Conservation (phyloP, 345 rosid species). For the Abelmoschus esculentus region DNA sequence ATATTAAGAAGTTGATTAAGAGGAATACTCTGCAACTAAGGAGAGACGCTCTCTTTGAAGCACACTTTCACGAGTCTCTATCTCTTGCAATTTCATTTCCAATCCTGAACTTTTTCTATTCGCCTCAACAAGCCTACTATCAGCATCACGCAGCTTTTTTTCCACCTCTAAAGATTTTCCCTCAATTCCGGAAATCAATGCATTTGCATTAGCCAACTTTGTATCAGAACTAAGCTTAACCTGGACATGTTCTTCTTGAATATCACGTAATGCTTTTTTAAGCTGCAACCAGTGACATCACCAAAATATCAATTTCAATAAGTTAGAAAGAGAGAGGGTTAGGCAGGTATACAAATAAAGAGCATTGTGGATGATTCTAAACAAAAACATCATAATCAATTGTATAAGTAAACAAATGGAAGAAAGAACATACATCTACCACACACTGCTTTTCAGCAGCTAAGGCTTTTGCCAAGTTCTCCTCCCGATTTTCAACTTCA, state of each 20-base stretch:
- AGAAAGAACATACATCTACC: slow-evolving; percentile 43
- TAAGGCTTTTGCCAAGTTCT: slow-evolving; percentile 58
- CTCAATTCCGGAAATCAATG: slow-evolving; percentile 49
- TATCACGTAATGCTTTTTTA: slow-evolving; percentile 50
- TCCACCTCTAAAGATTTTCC: slow-evolving; percentile 54
- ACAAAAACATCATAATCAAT: no score
- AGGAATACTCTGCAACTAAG: slow-evolving; percentile 54
- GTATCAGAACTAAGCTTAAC: slow-evolving; percentile 53
- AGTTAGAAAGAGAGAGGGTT: neutral
- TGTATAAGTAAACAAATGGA: neutral
- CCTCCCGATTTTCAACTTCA: slow-evolving; percentile 64
- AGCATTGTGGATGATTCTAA: neutral
- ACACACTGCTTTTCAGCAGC: slow-evolving; percentile 49
- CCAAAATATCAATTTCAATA: slow-evolving; percentile 1
- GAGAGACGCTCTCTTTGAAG: slow-evolving; percentile 60
- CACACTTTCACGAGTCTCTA: slow-evolving; percentile 57
- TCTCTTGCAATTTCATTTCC: slow-evolving; percentile 62
- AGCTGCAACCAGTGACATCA: slow-evolving; percentile 40
- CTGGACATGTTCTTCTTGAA: slow-evolving; percentile 41
- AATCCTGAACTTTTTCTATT: slow-evolving; percentile 50
- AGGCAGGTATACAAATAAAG: neutral
- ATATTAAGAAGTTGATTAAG: neutral
- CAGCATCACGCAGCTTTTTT: slow-evolving; percentile 43
- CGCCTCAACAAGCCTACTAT: slow-evolving; percentile 57
- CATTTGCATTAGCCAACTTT: slow-evolving; percentile 54